Evolutionary conservation across 2,329 filamentous ascomycete species (phyloP), one percentile per base, ranked within the genome.

Genomic region (Neonectria magnoliae): DNA sequence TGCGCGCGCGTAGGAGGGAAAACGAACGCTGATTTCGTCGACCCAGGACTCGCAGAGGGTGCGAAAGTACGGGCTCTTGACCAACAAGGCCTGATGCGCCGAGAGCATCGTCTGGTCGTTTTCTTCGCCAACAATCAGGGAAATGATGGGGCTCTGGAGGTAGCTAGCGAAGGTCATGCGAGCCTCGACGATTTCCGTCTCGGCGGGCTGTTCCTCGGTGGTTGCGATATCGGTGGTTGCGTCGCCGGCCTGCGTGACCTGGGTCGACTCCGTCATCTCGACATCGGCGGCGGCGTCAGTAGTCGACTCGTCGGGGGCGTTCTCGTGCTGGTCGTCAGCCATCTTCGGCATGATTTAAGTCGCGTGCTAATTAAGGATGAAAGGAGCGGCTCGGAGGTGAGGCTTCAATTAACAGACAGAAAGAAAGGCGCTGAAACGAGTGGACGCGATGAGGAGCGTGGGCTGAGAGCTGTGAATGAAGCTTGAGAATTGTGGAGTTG

Each of bases 81-180:
- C 75, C 38, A 98, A 84, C 27, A 98, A 85, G 3, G 84, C 90
- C 80, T 97, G 91, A 78, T 98, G 94, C 7, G 93, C 93, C 25
- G 88, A 90, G 63, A 98, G 85, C 33, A 89, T 83, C 10, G 88
- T 89, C 72, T 87, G 84, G 5, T 88, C 87, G 60, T 84, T 88
- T 60, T 84, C 89, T 52, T 80, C 79, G 13, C 91, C 91, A 20
- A 93, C 83, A n/a, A 89, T 75, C 29, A 94, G 79, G 16, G 88
- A 88, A 33, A 94, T 87, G 11, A 93, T 83, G 0, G 92, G 91
- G 67, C 90, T 93, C 67, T 83, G 85, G 22, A 94, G 83, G 72
- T 91, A 92, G 73, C 82, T 84, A 54, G 85, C 77, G 71, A 88
- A 90, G 38, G 79, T 81, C 6, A 75, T 69, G 69, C 82, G 81